A percentile compares a stretch with the other conserved stretches of the same genome.
These are phyloP conservation scores for Aspergillus eucalypticola DNA, from an alignment of 2,329 filamentous ascomycete genomes.

Conservation along the genomic window DNA sequence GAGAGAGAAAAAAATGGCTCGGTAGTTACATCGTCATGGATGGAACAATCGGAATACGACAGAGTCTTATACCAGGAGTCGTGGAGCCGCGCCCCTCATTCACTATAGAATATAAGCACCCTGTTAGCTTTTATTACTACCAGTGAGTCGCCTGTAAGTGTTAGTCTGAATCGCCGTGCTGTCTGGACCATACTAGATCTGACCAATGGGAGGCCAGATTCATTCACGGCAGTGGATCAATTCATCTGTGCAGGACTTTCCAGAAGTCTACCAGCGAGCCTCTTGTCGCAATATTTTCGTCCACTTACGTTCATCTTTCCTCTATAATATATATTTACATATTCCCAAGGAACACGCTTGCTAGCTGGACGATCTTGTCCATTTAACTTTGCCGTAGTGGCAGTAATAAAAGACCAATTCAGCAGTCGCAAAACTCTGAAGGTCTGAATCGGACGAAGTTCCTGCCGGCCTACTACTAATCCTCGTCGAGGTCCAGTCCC, in stretches of 20 bases:
- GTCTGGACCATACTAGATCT: not conserved
- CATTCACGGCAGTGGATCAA: not conserved
- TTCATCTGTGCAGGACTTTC: not conserved
- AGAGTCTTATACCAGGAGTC: too few species aligned
- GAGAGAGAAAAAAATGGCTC: too few species aligned
- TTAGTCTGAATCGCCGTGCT: not conserved
- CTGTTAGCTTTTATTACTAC: too few species aligned
- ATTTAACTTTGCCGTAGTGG: not conserved
- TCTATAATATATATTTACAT: not conserved
- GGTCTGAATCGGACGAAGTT: slow-evolving; percentile 1
- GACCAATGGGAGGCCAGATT: not conserved
- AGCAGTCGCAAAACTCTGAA: slow-evolving; percentile 24
- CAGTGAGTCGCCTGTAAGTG: too few species aligned
- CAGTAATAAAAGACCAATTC: slow-evolving; percentile 15
- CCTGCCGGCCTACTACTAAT: slow-evolving; percentile 1
- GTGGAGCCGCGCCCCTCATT: too few species aligned
- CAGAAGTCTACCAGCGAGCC: not conserved
- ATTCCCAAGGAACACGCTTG: not conserved
- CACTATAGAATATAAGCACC: too few species aligned
- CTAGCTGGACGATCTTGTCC: not conserved
- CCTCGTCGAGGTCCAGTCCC: not conserved
- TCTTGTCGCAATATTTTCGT: not conserved
- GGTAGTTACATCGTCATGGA: too few species aligned
- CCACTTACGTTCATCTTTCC: not conserved
- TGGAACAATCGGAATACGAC: too few species aligned